These are phyloP conservation scores for Cercospora sp. DNA, from an alignment of 2,329 filamentous ascomycete species.

Conservation along the genomic window DNA sequence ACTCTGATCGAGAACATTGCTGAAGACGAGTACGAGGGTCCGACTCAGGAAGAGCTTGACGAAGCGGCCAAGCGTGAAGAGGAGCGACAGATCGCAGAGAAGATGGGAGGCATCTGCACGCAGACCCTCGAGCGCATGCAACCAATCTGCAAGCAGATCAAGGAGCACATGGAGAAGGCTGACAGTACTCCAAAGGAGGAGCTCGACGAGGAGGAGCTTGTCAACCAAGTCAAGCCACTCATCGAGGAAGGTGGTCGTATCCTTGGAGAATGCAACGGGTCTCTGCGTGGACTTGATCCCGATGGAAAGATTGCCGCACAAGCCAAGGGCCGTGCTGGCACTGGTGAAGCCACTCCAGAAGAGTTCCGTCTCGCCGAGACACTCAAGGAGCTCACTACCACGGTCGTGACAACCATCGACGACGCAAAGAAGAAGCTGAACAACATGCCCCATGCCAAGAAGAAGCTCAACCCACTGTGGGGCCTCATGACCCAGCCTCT, in stretches of 20 bases:
- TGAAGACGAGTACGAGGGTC: slow-evolving; percentile 54
- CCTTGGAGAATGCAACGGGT: slow-evolving; percentile 81
- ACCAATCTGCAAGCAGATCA: slow-evolving; percentile 84
- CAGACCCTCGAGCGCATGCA: slow-evolving; percentile 81
- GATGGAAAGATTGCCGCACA: slow-evolving; percentile 82
- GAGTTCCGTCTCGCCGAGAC: slow-evolving; percentile 82
- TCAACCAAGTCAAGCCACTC: slow-evolving; percentile 81
- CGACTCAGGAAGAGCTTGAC: slow-evolving; percentile 55
- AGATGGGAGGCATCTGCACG: slow-evolving; percentile 71
- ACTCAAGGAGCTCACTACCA: slow-evolving; percentile 81
- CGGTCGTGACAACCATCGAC: slow-evolving; percentile 80
- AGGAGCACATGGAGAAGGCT: slow-evolving; percentile 76
- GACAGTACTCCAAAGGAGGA: slow-evolving; percentile 82
- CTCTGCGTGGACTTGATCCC: slow-evolving; percentile 83
- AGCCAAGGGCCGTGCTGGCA: slow-evolving; percentile 76
- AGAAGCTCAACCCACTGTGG: slow-evolving; percentile 91
- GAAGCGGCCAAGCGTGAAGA: slow-evolving; percentile 58
- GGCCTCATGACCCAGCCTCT: slow-evolving; percentile 77
- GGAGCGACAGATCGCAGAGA: slow-evolving; percentile 74
- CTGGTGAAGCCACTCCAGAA: slow-evolving; percentile 75
- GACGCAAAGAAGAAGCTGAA: slow-evolving; percentile 84
- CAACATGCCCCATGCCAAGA: slow-evolving; percentile 92
- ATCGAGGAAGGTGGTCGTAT: slow-evolving; percentile 84
- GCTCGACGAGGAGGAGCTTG: slow-evolving; percentile 84
- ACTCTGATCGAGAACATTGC: slow-evolving; percentile 62